Percentiles rank a stretch among this genome's conserved stretches.
Conservation (phyloP, 1,284 basidiomycete species). For the Anthracocystis setariae region DNA sequence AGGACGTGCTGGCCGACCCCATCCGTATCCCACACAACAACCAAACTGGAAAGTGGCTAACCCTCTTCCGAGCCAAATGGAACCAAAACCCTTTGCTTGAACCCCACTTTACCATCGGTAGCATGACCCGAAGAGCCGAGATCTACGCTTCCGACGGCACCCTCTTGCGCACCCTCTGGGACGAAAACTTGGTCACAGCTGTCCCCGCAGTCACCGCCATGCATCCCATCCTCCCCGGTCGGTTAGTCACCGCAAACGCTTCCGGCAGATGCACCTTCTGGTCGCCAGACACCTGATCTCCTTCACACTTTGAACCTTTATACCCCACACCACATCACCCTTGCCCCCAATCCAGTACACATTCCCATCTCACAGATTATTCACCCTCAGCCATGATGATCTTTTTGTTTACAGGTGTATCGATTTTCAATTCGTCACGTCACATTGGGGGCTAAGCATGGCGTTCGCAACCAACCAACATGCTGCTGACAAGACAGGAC, state of each 20-base stretch:
- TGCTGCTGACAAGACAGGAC: too few relatives aligned
- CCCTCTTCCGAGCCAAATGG: slow-evolving; percentile 64
- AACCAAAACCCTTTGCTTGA: slow-evolving; percentile 52
- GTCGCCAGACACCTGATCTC: slow-evolving; percentile 28
- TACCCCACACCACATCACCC: not conserved
- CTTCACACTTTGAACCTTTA: not conserved
- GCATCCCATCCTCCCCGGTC: slow-evolving; percentile 53
- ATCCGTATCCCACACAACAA: slow-evolving; percentile 62
- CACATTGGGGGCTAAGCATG: not conserved
- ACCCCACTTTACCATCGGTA: slow-evolving; percentile 63
- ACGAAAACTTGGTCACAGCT: slow-evolving; percentile 62
- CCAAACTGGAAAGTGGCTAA: slow-evolving; percentile 66
- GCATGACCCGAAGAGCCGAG: slow-evolving; percentile 62
- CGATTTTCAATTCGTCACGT: not conserved
- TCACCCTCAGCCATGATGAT: not conserved
- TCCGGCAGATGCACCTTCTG: slow-evolving; percentile 59
- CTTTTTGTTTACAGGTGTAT: slow-evolving; percentile 1
- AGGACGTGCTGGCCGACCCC: slow-evolving; percentile 45
- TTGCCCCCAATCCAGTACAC: not conserved
- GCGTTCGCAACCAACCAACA: too few relatives aligned
- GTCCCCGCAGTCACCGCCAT: slow-evolving; percentile 63
- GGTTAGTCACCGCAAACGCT: slow-evolving; percentile 59
- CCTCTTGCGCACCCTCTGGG: slow-evolving; percentile 55
- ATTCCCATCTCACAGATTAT: not conserved
- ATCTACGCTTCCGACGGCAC: slow-evolving; percentile 57